Evolutionary conservation across 805 yeast species (phyloP).

Genomic region (Lachancea meyersii): DNA sequence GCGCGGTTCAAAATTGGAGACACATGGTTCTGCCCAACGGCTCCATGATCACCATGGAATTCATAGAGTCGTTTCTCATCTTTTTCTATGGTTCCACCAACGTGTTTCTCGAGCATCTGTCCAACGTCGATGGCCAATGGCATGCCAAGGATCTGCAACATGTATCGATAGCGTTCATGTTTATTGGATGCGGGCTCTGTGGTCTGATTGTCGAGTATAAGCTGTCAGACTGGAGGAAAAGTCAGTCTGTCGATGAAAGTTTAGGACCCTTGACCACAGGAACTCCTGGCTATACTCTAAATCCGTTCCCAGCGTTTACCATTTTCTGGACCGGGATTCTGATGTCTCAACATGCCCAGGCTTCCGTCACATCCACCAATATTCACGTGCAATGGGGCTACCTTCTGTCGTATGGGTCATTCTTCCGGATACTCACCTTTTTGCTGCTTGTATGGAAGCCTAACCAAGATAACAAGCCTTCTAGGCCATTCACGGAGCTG

Average conservation of each 20-base stretch:
- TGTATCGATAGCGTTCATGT: conserved; percentile 85
- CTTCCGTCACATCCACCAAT: conserved; percentile 65
- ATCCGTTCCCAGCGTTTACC: conserved; percentile 90
- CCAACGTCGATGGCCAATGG: conserved; percentile 76
- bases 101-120: conserved; percentile 83
- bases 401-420: conserved; percentile 73
- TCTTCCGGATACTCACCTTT: conserved; percentile 64
- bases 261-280: conserved; percentile 22
- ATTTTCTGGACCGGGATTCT: conserved; percentile 94
- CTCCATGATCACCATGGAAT: conserved; percentile 68
- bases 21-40: conserved; percentile 34
- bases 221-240: conserved; percentile 54
- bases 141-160: conserved; percentile 86
- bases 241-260: conserved; percentile 30
- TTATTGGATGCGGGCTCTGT: conserved; percentile 85
- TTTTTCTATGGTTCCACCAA: conserved; percentile 87
- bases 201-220: conserved; percentile 78
- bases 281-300: conserved; percentile 77
- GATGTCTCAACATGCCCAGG: conserved; percentile 93
- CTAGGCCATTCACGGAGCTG: conserved; percentile 82
- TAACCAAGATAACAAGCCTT: conserved; percentile 38
- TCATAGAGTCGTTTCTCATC: conserved; percentile 70
- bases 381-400: conserved; percentile 93
- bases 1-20: conserved; percentile 19
- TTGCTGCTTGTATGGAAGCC: conserved; percentile 44